Percentiles rank a stretch among this genome's conserved stretches.
phyloP scores from a whole-genome alignment of 305 asterid species.

The Fraxinus floribunda region DNA sequence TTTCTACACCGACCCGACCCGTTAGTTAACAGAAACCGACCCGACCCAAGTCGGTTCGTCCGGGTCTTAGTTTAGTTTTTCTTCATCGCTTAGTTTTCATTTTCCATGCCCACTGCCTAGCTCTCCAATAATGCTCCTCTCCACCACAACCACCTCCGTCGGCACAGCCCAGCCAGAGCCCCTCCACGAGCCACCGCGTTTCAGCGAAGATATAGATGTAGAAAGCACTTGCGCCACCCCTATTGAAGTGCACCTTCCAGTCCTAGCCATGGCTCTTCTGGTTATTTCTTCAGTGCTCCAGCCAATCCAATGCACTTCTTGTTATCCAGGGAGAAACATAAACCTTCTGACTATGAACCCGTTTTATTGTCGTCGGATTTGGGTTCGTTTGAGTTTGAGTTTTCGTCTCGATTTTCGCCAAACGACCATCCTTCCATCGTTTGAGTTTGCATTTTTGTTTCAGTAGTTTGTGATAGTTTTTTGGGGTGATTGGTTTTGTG shows the following conservation, averaged over 20 bases:
- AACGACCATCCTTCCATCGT: constrained; percentile 12
- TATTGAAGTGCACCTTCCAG: constrained; percentile 55
- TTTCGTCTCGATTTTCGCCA: constrained; percentile 50
- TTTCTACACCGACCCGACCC: no score
- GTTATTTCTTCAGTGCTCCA: constrained; percentile 61
- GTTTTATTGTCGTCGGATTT: constrained; percentile 44
- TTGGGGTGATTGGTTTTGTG: no score
- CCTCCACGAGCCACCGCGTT: constrained; percentile 40
- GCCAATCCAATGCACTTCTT: constrained; percentile 56
- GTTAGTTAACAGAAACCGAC: no score
- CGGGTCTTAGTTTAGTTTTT: no score
- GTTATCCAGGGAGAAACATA: constrained; percentile 21
- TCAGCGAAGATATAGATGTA: constrained; percentile 39
- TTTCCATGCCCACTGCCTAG: background rate
- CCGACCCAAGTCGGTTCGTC: no score
- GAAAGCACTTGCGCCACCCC: constrained; percentile 54
- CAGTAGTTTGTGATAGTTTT: no score
- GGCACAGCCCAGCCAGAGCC: constrained; percentile 16
- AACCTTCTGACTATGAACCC: constrained; percentile 35
- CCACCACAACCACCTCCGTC: constrained; percentile 3
- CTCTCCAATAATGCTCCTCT: constrained; percentile 45
- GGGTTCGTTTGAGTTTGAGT: constrained; percentile 56
- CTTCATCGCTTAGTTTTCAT: background rate
- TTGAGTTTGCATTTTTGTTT: no score
- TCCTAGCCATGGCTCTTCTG: constrained; percentile 46